A percentile compares a stretch with the other conserved stretches of the same genome.
Conservation (phyloP, 2,329 filamentous ascomycete genomes). For the Ophiostoma triangulosporum region DNA sequence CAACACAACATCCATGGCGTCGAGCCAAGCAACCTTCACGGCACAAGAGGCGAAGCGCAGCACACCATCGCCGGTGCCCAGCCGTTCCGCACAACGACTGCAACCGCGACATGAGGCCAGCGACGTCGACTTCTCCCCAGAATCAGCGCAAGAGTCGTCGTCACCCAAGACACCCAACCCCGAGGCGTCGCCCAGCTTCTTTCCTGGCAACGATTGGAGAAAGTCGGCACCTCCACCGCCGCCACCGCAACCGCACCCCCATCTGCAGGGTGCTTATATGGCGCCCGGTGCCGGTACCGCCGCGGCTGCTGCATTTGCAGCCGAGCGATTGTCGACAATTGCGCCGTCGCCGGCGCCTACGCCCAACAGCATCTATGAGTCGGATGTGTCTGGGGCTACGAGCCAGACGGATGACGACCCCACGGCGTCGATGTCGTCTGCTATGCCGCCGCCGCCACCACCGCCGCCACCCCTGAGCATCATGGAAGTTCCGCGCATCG, state of each 20-base stretch:
- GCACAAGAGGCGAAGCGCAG: background rate
- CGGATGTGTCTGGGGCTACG: slow-evolving; percentile 4
- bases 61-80: background rate
- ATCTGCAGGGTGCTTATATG: slow-evolving; percentile 10
- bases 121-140: slow-evolving; percentile 37
- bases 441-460: slow-evolving; percentile 44
- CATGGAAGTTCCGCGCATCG: slow-evolving; percentile 65
- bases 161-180: slow-evolving; percentile 48
- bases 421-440: slow-evolving; percentile 13
- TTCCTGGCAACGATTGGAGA: slow-evolving; percentile 16
- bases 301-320: slow-evolving; percentile 1
- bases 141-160: slow-evolving; percentile 39
- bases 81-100: slow-evolving; percentile 4
- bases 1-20: slow-evolving; percentile 34
- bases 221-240: slow-evolving; percentile 14
- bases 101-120: slow-evolving; percentile 21
- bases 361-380: slow-evolving; percentile 1
- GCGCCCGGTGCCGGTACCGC: background rate
- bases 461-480: slow-evolving; percentile 63
- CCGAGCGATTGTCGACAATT: slow-evolving; percentile 22
- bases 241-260: slow-evolving; percentile 29
- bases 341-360: slow-evolving; percentile 5
- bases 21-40: slow-evolving; percentile 42
- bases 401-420: background rate
- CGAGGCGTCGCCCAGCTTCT: slow-evolving; percentile 9